phyloP scores from a whole-genome alignment of 495 filamentous ascomycete genomes.

The Chaetomium tenue region DNA sequence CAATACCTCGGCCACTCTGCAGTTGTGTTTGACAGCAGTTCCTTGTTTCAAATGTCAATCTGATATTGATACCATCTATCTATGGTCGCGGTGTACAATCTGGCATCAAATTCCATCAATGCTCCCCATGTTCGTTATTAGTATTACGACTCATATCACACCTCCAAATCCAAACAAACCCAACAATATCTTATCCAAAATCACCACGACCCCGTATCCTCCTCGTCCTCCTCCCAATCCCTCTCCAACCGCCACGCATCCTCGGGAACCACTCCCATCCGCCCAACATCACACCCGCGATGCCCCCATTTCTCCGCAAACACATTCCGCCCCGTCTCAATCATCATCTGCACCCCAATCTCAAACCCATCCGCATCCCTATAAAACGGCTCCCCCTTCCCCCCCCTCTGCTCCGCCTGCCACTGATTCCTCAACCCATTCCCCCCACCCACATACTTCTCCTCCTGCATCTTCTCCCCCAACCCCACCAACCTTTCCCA shows the following conservation, averaged over 20 bases:
- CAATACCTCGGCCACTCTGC: background rate
- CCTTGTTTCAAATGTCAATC: too few relatives aligned
- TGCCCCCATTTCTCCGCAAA: constrained; percentile 59
- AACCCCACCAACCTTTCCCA: constrained; percentile 38
- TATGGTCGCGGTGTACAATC: too few relatives aligned
- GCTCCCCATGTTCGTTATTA: too few relatives aligned
- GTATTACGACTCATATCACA: too few relatives aligned
- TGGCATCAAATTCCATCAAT: too few relatives aligned
- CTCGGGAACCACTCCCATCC: constrained; percentile 33
- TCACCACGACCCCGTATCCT: constrained; percentile 26
- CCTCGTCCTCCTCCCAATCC: constrained; percentile 22
- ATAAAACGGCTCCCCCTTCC: constrained; percentile 58
- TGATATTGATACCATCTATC: too few relatives aligned
- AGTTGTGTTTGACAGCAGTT: background rate
- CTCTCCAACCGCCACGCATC: constrained; percentile 39
- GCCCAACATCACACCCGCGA: constrained; percentile 28
- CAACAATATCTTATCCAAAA: background rate
- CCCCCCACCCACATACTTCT: constrained; percentile 35
- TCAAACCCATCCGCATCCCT: constrained; percentile 55
- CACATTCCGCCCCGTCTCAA: constrained; percentile 50
- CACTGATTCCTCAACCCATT: constrained; percentile 48
- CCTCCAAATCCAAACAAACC: background rate
- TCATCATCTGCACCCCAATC: constrained; percentile 46
- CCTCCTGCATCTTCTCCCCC: constrained; percentile 38
- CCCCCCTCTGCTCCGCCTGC: constrained; percentile 55